Evolutionary conservation across 306 rosid genomes (phyloP).

Genomic region (Lathyrus oleraceus): DNA sequence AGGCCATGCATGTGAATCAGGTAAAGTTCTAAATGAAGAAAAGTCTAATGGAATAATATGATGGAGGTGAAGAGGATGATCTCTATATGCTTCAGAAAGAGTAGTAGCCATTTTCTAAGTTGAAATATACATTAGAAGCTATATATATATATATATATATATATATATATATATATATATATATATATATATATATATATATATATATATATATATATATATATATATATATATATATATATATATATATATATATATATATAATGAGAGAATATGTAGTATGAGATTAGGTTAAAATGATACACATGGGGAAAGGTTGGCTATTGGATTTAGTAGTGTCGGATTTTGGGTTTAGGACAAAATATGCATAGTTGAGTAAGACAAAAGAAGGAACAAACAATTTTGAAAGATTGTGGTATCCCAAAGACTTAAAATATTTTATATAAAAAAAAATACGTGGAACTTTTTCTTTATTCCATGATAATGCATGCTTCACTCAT

Average conservation of each 20-base stretch:
- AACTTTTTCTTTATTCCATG: slow-evolving; percentile 32
- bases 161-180: slow-evolving; percentile 10
- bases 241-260: not conserved
- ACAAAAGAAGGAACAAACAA: slow-evolving; percentile 55
- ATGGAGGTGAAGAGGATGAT: slow-evolving; percentile 42
- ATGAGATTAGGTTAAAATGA: slow-evolving; percentile 39
- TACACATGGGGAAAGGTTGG: slow-evolving; percentile 54
- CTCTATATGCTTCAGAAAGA: slow-evolving; percentile 49
- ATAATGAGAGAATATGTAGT: not conserved
- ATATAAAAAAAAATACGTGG: not conserved
- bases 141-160: slow-evolving; percentile 3
- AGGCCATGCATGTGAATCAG: slow-evolving; percentile 77
- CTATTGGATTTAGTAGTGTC: slow-evolving; percentile 59
- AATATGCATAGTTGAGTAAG: slow-evolving; percentile 39
- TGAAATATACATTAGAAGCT: not conserved
- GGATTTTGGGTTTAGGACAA: slow-evolving; percentile 40
- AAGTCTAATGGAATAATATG: slow-evolving; percentile 68
- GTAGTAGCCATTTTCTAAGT: slow-evolving; percentile 47
- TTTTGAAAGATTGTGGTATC: slow-evolving; percentile 39
- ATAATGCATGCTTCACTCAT: slow-evolving; percentile 33
- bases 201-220: slow-evolving; percentile 15
- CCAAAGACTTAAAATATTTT: slow-evolving; percentile 25
- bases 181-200: slow-evolving; percentile 4
- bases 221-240: slow-evolving; percentile 18
- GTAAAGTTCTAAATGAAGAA: slow-evolving; percentile 46